Evolutionary conservation across 768 basidiomycete genomes (phyloP).

Genomic region (Omphalotus guepiniiformis): DNA sequence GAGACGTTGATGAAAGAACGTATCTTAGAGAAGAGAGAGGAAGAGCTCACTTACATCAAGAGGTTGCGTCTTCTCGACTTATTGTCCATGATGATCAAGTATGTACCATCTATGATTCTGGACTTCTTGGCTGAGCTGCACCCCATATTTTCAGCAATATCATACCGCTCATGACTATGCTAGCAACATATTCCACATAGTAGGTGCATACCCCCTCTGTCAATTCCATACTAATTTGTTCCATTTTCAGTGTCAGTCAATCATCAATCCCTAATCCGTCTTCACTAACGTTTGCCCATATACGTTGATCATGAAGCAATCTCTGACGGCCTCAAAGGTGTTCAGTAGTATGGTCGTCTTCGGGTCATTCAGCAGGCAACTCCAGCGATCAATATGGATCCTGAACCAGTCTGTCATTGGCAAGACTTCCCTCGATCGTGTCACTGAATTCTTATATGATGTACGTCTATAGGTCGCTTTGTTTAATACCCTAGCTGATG

Average conservation of each 20-base stretch:
- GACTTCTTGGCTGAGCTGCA: background rate
- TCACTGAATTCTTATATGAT: slow-evolving; percentile 38
- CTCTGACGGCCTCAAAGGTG: slow-evolving; percentile 38
- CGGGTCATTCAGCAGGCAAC: slow-evolving; percentile 29
- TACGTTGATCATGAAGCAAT: slow-evolving; percentile 38
- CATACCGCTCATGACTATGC: slow-evolving; percentile 63
- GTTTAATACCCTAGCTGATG: background rate
- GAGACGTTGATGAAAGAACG: slow-evolving; percentile 50
- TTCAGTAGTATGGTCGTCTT: slow-evolving; percentile 59
- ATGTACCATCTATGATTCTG: slow-evolving; percentile 11
- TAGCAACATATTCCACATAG: slow-evolving; percentile 59
- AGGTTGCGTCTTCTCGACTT: slow-evolving; percentile 49
- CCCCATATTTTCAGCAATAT: slow-evolving; percentile 35
- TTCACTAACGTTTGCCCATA: slow-evolving; percentile 10
- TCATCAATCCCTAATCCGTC: background rate
- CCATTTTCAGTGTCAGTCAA: background rate
- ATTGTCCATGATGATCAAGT: slow-evolving; percentile 40
- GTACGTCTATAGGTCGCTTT: slow-evolving; percentile 19
- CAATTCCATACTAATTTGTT: background rate
- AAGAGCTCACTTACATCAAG: slow-evolving; percentile 53
- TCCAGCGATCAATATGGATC: slow-evolving; percentile 19
- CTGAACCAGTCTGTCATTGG: slow-evolving; percentile 27
- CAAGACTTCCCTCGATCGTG: slow-evolving; percentile 63
- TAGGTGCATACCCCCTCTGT: slow-evolving; percentile 25
- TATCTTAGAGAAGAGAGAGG: slow-evolving; percentile 53